Evolutionary conservation across 2,329 filamentous ascomycete genomes (phyloP).

Genomic region (Cladosporium velox): DNA sequence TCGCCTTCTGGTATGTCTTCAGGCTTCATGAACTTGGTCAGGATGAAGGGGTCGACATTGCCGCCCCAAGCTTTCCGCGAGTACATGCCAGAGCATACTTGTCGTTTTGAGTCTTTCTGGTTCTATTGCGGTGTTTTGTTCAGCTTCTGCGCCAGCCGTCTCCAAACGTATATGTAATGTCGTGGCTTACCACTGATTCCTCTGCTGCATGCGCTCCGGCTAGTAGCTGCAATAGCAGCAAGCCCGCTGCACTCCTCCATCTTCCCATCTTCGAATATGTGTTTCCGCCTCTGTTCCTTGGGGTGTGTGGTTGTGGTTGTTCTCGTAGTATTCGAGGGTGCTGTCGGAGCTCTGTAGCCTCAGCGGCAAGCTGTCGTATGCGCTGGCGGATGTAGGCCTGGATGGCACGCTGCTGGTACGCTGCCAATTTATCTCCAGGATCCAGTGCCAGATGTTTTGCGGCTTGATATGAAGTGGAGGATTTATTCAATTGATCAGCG

Average conservation of each 20-base stretch:
- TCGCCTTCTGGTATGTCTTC: constrained; percentile 57
- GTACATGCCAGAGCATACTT: constrained; percentile 94
- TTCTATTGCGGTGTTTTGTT: constrained; percentile 55
- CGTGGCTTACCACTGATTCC: constrained; percentile 36
- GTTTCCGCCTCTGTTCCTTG: background rate
- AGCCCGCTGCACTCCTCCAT: constrained; percentile 32
- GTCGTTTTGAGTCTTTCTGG: constrained; percentile 72
- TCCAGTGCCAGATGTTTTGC: background rate
- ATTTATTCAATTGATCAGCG: background rate
- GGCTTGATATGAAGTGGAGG: background rate
- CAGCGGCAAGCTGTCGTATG: constrained; percentile 5
- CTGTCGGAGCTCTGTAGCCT: background rate
- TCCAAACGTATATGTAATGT: background rate
- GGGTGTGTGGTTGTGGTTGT: background rate
- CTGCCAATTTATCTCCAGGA: background rate
- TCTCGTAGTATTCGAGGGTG: background rate
- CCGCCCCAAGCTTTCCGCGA: constrained; percentile 87
- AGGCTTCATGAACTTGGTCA: constrained; percentile 72
- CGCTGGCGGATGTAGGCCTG: background rate
- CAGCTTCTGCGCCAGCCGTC: constrained; percentile 19
- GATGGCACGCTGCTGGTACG: background rate
- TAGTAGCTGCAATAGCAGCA: constrained; percentile 35
- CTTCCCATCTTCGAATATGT: constrained; percentile 30
- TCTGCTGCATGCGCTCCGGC: constrained; percentile 32
- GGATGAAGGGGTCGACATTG: constrained; percentile 82